Evolutionary conservation across 2,329 filamentous ascomycete genomes (phyloP), one percentile per base, ranked within the genome.

Genomic region (Botrytis deweyae): DNA sequence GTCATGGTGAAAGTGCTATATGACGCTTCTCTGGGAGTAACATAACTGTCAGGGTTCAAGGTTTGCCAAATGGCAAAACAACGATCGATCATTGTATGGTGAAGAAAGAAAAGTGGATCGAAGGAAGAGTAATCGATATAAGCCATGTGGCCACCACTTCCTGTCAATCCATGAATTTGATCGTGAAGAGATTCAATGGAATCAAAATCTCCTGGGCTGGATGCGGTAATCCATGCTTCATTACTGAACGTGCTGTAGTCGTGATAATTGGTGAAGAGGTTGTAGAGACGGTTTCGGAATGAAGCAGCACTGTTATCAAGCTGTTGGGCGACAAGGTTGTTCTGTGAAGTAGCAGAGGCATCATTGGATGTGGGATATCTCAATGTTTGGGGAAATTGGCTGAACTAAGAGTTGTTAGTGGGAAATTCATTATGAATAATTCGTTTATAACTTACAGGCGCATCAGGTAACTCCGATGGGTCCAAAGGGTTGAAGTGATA

Each of bases 161-260:
- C 83, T 6, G 49, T 46, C 88, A 92, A 5, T 87, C 85, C 67
- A 87, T 92, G 90, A 58, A 92, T 85, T 18, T 86, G 85, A 79
- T 92, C 89, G 77, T 92, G 90, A 6, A 92, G 82, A 0, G 87
- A 86, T 80, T 92, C 90, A 49, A 92, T 82, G 18, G 90, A 93
- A 80, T 93, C 91, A 69, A 87, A 87, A 20, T 84, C 84, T 12
- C 74, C 72, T 12, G 75, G 74, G 55, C 86, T 82, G 66, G 85
- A 84, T 22, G 83, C 83, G 6, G 82, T 81, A n/a, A 86, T 85
- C 87, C 88, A 91, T 1, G 87, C 88, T 79, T 92, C 90, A 79
- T 91, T 94, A 78, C 90, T 90, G 79, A 94, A 93, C 25, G 87
- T 84, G 25, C 88, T 88, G 79, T 90, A 93, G 76, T 93, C 88